Evolutionary conservation across 2,329 filamentous ascomycete species (phyloP), one percentile per base, ranked within the genome.

Genomic region (Cylindrodendrum hubeiense): DNA sequence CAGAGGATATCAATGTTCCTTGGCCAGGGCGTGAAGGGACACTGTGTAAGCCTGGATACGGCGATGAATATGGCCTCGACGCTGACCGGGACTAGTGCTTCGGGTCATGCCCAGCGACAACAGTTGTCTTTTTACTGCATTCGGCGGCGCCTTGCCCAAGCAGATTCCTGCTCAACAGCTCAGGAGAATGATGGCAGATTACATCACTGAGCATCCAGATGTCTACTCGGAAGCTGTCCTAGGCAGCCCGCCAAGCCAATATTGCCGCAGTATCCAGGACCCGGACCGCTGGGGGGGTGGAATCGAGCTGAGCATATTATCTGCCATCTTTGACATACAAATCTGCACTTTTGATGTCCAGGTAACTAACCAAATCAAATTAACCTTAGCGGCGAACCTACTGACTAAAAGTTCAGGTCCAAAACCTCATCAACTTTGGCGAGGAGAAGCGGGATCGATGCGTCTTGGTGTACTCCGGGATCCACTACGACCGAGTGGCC

Each of bases 51-150:
- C 67, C 46, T 21, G 17, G 17, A 13, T 17, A 4, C 24, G 5
- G 19, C 17, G n/a, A 37, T 5, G 21, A 21, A 10, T 33, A 33
- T 19, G 19, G 15, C 9, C 34, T 13, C 8, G 15, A 54, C 30
- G 30, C 56, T 73, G 21, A 73, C 50, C 21, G 3, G 10, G 88
- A 19, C 6, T 46, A 89, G 92, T 97, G 9, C 87, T 98, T 19
- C 91, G 95, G 15, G 93, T 98, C 54, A 98, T 98, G 95, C 94
- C 95, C 5, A 95, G 98, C 76, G 95, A 98, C 79, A 98, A 98
- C 79, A 94, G 91, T 63, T 98, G 95, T 80, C 90, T 98, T 74
- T 98, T 98, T 80, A 92, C 94, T 28, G 95, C 95, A 0, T 90
- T 98, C 50, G 93, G 93, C 17, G 92, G 91, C 58, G 92, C 92